Percentiles rank a stretch among this genome's conserved stretches.
Conservation (phyloP, 106 monocot genomes). For the Dendrobium huoshanense region DNA sequence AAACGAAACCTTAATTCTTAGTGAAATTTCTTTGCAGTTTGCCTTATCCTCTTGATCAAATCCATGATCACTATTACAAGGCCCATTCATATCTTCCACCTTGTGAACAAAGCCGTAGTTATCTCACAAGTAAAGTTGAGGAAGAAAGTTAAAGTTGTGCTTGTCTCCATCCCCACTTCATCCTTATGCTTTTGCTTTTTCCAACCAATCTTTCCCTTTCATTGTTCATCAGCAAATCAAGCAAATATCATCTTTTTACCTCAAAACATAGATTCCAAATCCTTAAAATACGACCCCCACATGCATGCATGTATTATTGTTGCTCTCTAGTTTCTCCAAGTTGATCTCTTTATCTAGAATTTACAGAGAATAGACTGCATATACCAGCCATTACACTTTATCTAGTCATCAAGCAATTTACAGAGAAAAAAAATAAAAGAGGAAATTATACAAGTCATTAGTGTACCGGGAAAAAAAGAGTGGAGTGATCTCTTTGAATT, state of each 20-base stretch:
- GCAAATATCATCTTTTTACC: background rate
- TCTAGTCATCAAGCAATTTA: conserved; percentile 49
- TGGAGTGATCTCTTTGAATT: conserved; percentile 73
- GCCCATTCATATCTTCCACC: too few species aligned
- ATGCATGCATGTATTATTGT: conserved; percentile 40
- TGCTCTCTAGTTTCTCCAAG: conserved; percentile 10
- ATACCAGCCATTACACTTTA: conserved; percentile 40
- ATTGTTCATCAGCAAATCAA: conserved; percentile 12
- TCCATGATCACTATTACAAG: background rate
- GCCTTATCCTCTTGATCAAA: background rate
- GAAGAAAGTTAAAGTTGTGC: conserved; percentile 21
- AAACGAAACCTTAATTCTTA: too few species aligned
- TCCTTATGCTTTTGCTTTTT: conserved; percentile 31
- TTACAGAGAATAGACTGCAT: conserved; percentile 20
- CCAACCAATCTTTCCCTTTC: conserved; percentile 14
- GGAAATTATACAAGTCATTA: conserved; percentile 16
- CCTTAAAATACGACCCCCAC: conserved; percentile 19
- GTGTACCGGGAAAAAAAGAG: conserved; percentile 77
- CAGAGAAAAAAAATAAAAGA: background rate
- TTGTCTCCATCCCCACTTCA: conserved; percentile 34
- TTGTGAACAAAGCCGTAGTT: background rate
- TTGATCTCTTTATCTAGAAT: background rate
- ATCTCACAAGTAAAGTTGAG: conserved; percentile 3
- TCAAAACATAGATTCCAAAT: conserved; percentile 3
- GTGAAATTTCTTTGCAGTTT: background rate